A percentile compares a stretch with the other conserved stretches of the same genome.
Conservation (phyloP, 805 yeast genomes). For the Saturnispora dispora region DNA sequence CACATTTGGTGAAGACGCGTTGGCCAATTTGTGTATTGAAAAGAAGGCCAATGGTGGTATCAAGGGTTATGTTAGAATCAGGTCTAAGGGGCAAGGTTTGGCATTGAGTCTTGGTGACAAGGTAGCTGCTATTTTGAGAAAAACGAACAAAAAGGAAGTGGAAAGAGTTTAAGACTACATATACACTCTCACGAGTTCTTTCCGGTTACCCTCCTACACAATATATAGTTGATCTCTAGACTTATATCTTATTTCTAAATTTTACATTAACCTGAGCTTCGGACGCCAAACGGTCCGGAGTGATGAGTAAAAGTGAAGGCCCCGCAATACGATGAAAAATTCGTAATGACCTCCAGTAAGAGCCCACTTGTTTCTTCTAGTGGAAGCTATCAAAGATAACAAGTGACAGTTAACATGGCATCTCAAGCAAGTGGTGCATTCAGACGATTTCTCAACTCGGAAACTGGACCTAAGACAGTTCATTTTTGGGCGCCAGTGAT, state of each 20-base stretch:
- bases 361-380: background rate
- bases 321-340: conserved; percentile 1
- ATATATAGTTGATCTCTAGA: background rate
- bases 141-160: conserved; percentile 27
- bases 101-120: conserved; percentile 92
- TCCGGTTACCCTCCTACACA: background rate
- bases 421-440: conserved; percentile 34
- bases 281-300: background rate
- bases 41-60: conserved; percentile 64
- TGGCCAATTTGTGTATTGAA: conserved; percentile 92
- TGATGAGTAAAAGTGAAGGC: background rate
- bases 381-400: background rate
- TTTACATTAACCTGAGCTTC: background rate
- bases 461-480: conserved; percentile 94
- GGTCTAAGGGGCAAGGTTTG: conserved; percentile 96
- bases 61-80: conserved; percentile 89
- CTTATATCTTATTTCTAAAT: background rate
- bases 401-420: background rate
- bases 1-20: conserved; percentile 94
- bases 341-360: background rate
- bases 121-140: conserved; percentile 74
- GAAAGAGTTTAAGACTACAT: background rate
- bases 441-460: conserved; percentile 65
- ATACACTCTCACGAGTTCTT: background rate
- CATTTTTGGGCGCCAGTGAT: conserved; percentile 86